Evolutionary conservation across 108 stramenopile species (phyloP).

Genomic region (Skeletonema menzelii): DNA sequence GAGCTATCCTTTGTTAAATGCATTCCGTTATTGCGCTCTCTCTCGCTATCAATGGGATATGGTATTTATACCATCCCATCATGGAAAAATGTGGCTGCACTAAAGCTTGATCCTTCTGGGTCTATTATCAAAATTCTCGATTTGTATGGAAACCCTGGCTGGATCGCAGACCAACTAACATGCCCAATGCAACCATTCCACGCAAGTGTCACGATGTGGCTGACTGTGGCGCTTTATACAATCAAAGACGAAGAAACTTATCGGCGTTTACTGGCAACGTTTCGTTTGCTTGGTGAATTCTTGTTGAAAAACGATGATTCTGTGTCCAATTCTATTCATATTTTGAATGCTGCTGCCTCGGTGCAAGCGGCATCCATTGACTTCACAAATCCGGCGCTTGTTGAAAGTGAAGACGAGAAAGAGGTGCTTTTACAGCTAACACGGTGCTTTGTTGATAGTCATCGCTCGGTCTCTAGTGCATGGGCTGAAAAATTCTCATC

Average conservation of each 20-base stretch:
- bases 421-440: conserved; percentile 20
- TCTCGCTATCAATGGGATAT: conserved; percentile 57
- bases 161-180: conserved; percentile 14
- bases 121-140: conserved; percentile 29
- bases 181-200: conserved; percentile 22
- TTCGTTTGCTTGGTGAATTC: conserved; percentile 15
- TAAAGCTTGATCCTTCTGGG: conserved; percentile 41
- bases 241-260: conserved; percentile 22
- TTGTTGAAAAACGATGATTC: conserved; percentile 8
- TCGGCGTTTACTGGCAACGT: conserved; percentile 10
- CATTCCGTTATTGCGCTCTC: conserved; percentile 17
- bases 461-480: not conserved
- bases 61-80: conserved; percentile 38
- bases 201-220: conserved; percentile 42
- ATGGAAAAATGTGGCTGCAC: conserved; percentile 24
- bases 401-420: conserved; percentile 22
- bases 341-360: conserved; percentile 24
- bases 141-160: conserved; percentile 27
- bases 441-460: conserved; percentile 21
- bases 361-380: conserved; percentile 9
- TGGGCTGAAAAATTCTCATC: conserved; percentile 34
- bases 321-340: conserved; percentile 13
- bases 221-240: conserved; percentile 38
- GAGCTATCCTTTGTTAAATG: conserved; percentile 4
- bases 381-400: conserved; percentile 28